Conservation (phyloP, 352 stramenopile genomes). For the Phytopythium ostracodes region DNA sequence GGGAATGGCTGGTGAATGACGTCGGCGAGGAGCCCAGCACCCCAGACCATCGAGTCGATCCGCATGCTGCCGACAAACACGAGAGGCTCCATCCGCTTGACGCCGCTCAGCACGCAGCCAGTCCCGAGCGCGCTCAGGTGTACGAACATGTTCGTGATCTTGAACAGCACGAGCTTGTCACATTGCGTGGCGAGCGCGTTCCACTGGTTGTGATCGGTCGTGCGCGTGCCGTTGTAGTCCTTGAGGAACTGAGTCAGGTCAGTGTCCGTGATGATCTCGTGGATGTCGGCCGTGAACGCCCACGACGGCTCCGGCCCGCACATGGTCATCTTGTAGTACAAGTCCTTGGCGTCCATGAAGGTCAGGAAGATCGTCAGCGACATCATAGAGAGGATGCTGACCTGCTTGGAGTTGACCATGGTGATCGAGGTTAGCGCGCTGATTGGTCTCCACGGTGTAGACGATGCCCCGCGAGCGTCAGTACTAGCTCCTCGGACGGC, state of each 20-base stretch:
- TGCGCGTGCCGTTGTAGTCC: slow-evolving; percentile 11
- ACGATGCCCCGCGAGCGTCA: no score
- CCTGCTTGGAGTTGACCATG: background rate
- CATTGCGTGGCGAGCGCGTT: slow-evolving; percentile 16
- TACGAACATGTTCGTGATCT: slow-evolving; percentile 11
- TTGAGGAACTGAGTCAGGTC: slow-evolving; percentile 13
- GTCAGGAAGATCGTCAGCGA: slow-evolving; percentile 13
- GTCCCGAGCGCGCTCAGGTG: slow-evolving; percentile 12
- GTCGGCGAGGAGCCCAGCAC: slow-evolving; percentile 12
- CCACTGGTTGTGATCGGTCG: slow-evolving; percentile 14
- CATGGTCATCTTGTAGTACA: slow-evolving; percentile 23
- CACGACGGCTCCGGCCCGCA: slow-evolving; percentile 13
- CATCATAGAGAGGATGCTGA: slow-evolving; percentile 21
- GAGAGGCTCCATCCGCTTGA: slow-evolving; percentile 10
- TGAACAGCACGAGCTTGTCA: slow-evolving; percentile 12
- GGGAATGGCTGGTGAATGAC: slow-evolving; percentile 6
- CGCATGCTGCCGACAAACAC: slow-evolving; percentile 16
- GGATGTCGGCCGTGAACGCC: slow-evolving; percentile 11
- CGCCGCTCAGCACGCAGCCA: slow-evolving; percentile 9
- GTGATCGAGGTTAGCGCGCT: no score
- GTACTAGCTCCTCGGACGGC: no score
- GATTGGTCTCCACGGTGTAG: no score
- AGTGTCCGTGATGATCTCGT: slow-evolving; percentile 13
- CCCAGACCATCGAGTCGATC: slow-evolving; percentile 15
- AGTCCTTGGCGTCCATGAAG: slow-evolving; percentile 23